Evolutionary conservation across 2,329 filamentous ascomycete species (phyloP), one percentile per base, ranked within the genome.

Genomic region (Paecilomyces formosus): DNA sequence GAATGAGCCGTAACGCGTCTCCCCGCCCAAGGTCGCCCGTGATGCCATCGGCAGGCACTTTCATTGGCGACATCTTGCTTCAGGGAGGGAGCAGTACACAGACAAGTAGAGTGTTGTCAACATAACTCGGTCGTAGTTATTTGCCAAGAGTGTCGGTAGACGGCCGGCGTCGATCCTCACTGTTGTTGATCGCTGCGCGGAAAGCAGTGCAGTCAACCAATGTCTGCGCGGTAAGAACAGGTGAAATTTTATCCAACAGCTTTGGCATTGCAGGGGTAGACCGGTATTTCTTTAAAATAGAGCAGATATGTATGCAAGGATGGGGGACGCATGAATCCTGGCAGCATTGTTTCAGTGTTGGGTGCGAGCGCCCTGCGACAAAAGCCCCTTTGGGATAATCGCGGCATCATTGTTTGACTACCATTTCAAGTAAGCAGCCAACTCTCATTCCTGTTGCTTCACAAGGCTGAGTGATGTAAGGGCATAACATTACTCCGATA

Each of bases 21-120:
- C 60, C 60, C 31, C 65, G 62, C 39, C 66, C 67, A 6, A 72
- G 64, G n/a, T 62, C 59, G 8, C 69, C 69, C 1, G 68, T 66
- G 13, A 73, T 71, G 8, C 69, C 71, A 58, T 70, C 65, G 21
- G 69, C 61, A 3, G 67, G 61, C 54, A 68, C 65, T 57, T 65
- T 58, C 2, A 63, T 58, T 24, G 61, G 54, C 50, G 55, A 53
- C 55, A 57, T 57, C 6, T 39, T 18, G 21, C 13, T 28, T 52
- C 21, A 45, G 15, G 7, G 15, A 45, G 13, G 13, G 35, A 18
- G 15, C 15, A 6, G 8, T n/a, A 15, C 15, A 45, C 13, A 6
- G 15, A 8, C 8, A n/a, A 45, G 39, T 18, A 15, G 15, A 45
- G n/a, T 45, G 39, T 6, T 45, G 39, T 45, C 18, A 9, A 45